Percentiles rank a stretch among this genome's conserved stretches.
Evolutionary conservation across 768 basidiomycete genomes (phyloP).

Genomic region (Lactarius deliciosus): DNA sequence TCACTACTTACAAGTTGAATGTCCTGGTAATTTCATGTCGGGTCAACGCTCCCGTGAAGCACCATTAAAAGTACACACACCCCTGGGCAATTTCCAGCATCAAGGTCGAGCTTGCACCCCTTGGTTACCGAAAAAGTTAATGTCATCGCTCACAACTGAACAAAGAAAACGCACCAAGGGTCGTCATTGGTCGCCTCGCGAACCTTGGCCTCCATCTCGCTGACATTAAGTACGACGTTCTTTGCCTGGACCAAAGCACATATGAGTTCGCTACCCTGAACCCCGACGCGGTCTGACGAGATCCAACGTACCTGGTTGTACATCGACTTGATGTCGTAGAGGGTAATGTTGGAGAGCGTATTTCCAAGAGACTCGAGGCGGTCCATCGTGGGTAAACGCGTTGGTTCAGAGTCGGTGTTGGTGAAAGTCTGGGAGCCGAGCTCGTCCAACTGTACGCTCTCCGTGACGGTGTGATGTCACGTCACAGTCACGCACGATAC

Average conservation of each 20-base stretch:
- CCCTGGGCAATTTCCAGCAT: constrained; percentile 99
- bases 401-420: not conserved
- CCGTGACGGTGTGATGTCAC: not conserved
- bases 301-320: constrained; percentile 78
- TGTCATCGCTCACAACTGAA: not conserved
- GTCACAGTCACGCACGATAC: no score
- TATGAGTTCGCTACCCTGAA: not conserved
- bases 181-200: constrained; percentile 97
- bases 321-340: constrained; percentile 94
- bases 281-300: not conserved
- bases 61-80: constrained; percentile 48
- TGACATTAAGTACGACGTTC: constrained; percentile 94
- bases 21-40: constrained; percentile 53
- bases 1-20: constrained; percentile 83
- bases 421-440: not conserved
- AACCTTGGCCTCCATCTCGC: constrained; percentile 97
- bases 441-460: not conserved
- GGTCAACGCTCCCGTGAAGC: not conserved
- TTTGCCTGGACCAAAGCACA: constrained; percentile 61
- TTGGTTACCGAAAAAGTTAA: constrained; percentile 36
- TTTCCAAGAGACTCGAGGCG: constrained; percentile 72
- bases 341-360: constrained; percentile 75
- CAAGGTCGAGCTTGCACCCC: constrained; percentile 96
- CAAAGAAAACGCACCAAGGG: constrained; percentile 72
- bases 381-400: constrained; percentile 59